Conservation (phyloP, 2,329 filamentous ascomycete species). For the Fusarium sacchari region DNA sequence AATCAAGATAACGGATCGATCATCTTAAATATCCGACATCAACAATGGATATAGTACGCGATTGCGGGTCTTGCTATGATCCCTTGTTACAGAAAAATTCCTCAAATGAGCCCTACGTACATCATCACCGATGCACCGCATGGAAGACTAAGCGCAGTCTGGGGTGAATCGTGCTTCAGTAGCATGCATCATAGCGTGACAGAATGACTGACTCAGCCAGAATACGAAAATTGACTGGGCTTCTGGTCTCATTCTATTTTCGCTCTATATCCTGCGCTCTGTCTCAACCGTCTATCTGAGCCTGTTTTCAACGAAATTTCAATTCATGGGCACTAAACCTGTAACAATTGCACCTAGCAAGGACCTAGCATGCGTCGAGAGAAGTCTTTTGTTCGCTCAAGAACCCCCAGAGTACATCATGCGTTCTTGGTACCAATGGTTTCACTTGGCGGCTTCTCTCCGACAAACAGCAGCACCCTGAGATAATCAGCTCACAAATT, state of each 20-base stretch:
- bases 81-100: not conserved
- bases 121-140: not conserved
- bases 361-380: not conserved
- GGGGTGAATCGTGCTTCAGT: not conserved
- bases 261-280: not conserved
- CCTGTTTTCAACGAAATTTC: not conserved
- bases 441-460: conserved; percentile 3
- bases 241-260: not conserved
- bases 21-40: not conserved
- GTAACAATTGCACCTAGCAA: not conserved
- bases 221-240: not conserved
- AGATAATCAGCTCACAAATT: not conserved
- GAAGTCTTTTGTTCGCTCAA: not conserved
- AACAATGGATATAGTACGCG: not conserved
- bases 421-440: conserved; percentile 1
- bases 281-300: not conserved
- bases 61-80: not conserved
- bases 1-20: not conserved
- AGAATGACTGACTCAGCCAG: not conserved
- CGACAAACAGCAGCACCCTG: conserved; percentile 38
- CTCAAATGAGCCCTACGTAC: not conserved
- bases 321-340: not conserved
- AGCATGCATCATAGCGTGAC: not conserved
- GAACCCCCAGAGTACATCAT: not conserved
- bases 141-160: not conserved